Evolutionary conservation across 2,329 filamentous ascomycete genomes (phyloP), one percentile per base, ranked within the genome.

Genomic region (Fusarium poae): DNA sequence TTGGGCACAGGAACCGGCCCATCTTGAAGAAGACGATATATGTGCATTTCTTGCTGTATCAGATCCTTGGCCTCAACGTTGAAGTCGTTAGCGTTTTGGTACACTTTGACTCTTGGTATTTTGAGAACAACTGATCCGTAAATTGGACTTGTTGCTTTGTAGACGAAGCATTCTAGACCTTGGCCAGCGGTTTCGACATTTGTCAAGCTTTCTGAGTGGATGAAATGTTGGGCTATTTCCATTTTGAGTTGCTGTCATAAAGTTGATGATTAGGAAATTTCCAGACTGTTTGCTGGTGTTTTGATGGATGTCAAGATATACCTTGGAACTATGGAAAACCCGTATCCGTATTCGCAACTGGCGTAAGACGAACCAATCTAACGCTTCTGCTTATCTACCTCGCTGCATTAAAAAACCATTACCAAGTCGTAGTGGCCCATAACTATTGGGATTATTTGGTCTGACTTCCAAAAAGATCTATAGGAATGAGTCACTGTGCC

Each of bases 81-180:
- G 0, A 35, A 40, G 13, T 64, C 59, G 6, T 64, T 64, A 3
- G 37, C 51, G 20, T 64, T 64, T 1, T 64, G 61, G 20, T 64
- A 64, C 18, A 64, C 13, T 20, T 46, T 64, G 9, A 49, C 51
- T 42, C 39, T 57, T 2, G 61, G 61, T 1, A 64, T 18, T 20
- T 42, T 57, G 27, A 64, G 59, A 10, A 64, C 59, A 13, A 64
- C 51, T 7, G 6, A 23, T 1, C 34, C 52, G n/a, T 64, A 45
- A 0, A 0, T 6, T 13, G 44, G 29, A 1, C 58, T 50, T 1
- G 1, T 45, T 16, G 44, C 61, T 64, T 64, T 64, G 9, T 57
- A 50, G n/a, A 64, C 61, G 2, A 64, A 34, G 3, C 59, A 64
- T 20, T 64, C 61, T 5, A 64, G 51, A 6, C 61, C 61, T 64